A percentile compares a stretch with the other conserved stretches of the same genome.
Evolutionary conservation across 768 basidiomycete species (phyloP).

Genomic region (Rhodotorula diobovata): DNA sequence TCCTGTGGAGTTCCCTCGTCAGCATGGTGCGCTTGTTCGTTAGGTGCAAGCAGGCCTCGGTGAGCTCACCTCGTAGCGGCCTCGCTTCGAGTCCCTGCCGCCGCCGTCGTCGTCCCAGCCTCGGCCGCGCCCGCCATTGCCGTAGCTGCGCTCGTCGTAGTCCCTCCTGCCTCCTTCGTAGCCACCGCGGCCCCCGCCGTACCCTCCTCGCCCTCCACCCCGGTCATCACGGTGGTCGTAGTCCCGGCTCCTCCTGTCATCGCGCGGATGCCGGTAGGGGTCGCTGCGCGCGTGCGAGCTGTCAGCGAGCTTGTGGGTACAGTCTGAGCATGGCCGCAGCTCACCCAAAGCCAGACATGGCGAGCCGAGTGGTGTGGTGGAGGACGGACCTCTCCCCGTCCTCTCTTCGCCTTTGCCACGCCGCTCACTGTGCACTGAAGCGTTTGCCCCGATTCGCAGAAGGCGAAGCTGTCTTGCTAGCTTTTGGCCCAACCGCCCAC

Average conservation of each 20-base stretch:
- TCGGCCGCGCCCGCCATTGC: constrained; percentile 7
- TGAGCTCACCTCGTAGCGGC: constrained; percentile 18
- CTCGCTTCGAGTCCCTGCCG: constrained; percentile 13
- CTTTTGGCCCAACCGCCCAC: no score
- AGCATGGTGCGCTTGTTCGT: accelerated
- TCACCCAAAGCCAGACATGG: constrained; percentile 20
- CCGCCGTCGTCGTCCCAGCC: constrained; percentile 17
- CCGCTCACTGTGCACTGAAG: no score
- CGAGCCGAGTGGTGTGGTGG: accelerated
- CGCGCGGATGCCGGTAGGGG: constrained; percentile 15
- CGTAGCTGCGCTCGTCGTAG: background rate
- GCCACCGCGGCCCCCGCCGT: no score
- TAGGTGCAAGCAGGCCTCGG: background rate
- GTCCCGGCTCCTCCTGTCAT: background rate
- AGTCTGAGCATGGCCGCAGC: background rate
- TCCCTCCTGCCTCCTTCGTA: no score
- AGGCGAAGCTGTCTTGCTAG: no score
- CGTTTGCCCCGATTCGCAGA: no score
- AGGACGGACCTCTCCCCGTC: background rate
- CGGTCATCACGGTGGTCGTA: background rate
- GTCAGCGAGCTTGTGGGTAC: background rate
- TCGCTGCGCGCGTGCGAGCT: background rate
- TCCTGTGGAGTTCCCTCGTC: background rate
- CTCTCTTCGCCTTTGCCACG: background rate
- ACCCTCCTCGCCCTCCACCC: background rate